These are phyloP conservation scores for Floccularia luteovirens DNA, from an alignment of 768 basidiomycete species.

Conservation along the genomic window DNA sequence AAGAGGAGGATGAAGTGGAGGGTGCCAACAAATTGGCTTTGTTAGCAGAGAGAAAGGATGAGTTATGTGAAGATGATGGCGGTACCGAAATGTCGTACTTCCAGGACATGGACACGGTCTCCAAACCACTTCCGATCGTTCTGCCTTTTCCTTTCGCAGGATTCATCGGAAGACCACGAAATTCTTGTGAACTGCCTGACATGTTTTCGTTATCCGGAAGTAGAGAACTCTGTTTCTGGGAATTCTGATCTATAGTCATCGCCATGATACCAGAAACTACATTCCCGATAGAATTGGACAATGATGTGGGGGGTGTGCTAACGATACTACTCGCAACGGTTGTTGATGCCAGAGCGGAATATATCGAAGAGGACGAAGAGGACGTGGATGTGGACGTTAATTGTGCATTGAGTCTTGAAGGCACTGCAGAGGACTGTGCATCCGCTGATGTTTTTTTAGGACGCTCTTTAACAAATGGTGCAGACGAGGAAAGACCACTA, in stretches of 20 bases:
- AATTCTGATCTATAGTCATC: too few relatives aligned
- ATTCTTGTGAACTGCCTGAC: slow-evolving; percentile 9
- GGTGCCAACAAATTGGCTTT: slow-evolving; percentile 21
- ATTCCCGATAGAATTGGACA: slow-evolving; percentile 39
- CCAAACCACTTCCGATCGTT: slow-evolving; percentile 18
- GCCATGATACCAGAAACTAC: slow-evolving; percentile 31
- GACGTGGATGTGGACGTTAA: slow-evolving; percentile 30
- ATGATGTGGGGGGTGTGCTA: slow-evolving; percentile 54
- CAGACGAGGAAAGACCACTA: slow-evolving; percentile 27
- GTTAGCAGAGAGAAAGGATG: slow-evolving; percentile 19
- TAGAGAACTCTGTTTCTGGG: too few relatives aligned
- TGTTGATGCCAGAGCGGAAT: slow-evolving; percentile 30
- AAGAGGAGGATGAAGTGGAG: slow-evolving; percentile 8
- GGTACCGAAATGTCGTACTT: slow-evolving; percentile 28
- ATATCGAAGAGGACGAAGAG: slow-evolving; percentile 48
- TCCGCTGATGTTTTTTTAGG: neutral
- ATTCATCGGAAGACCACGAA: slow-evolving; percentile 20
- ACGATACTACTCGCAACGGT: slow-evolving; percentile 33
- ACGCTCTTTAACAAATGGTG: slow-evolving; percentile 5
- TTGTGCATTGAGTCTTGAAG: neutral
- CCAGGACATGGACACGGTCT: slow-evolving; percentile 27
- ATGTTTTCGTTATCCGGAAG: neutral
- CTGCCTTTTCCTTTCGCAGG: slow-evolving; percentile 26
- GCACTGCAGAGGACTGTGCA: slow-evolving; percentile 3
- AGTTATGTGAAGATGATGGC: slow-evolving; percentile 29